Evolutionary conservation across 2,329 filamentous ascomycete genomes (phyloP).

Genomic region (Berkeleyomyces rouxiae): DNA sequence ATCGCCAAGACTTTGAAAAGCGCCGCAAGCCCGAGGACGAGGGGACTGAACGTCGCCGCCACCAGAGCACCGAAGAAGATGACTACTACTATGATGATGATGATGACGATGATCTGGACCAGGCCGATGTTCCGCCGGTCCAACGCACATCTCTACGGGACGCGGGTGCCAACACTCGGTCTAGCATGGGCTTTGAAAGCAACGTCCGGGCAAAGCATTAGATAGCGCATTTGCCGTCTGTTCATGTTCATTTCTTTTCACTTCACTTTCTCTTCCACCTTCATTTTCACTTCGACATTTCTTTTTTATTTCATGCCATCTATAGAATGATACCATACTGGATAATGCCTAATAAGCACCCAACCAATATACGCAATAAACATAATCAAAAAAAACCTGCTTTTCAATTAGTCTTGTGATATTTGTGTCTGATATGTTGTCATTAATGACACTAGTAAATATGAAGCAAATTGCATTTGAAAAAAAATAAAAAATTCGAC

Average conservation of each 20-base stretch:
- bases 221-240: neutral
- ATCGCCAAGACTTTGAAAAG: conserved; percentile 84
- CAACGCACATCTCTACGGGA: neutral
- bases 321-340: neutral
- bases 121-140: neutral
- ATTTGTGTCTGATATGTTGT: too few species aligned
- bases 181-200: neutral
- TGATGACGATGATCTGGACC: conserved; percentile 19
- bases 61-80: conserved; percentile 13
- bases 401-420: too few species aligned
- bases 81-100: conserved; percentile 16
- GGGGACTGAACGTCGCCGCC: conserved; percentile 15
- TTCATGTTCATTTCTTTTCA: neutral
- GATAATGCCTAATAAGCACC: neutral
- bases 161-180: neutral
- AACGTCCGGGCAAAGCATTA: neutral
- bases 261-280: neutral
- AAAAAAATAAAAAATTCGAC: too few species aligned
- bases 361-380: neutral
- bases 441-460: too few species aligned
- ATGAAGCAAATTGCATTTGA: too few species aligned
- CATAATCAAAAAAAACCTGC: neutral
- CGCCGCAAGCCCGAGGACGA: conserved; percentile 30
- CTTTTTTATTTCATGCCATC: neutral
- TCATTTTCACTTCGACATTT: neutral